A percentile compares a stretch with the other conserved stretches of the same genome.
Evolutionary conservation across 2,329 filamentous ascomycete genomes (phyloP).

Genomic region (Clonostachys solani): DNA sequence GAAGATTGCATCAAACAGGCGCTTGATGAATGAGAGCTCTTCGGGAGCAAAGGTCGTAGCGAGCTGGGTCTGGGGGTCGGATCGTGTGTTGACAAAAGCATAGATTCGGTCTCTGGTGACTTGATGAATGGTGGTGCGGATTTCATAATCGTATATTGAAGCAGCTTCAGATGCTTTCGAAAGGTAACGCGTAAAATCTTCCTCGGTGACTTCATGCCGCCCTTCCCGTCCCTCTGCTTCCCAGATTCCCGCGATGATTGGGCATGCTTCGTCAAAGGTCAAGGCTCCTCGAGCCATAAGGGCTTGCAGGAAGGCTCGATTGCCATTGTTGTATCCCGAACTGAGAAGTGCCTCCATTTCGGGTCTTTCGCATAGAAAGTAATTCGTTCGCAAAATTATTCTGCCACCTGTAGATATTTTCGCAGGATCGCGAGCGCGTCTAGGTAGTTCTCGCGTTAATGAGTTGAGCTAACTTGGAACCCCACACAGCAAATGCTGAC

Average conservation of each 20-base stretch:
- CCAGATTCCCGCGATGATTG: conserved; percentile 72
- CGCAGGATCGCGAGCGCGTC: too few relatives aligned
- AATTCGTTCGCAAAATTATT: too few relatives aligned
- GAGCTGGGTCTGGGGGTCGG: conserved; percentile 80
- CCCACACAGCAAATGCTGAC: too few relatives aligned
- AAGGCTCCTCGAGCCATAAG: conserved; percentile 76
- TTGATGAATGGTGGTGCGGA: conserved; percentile 72
- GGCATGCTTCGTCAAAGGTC: conserved; percentile 68
- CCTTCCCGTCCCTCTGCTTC: conserved; percentile 57
- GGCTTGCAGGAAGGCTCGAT: conserved; percentile 88
- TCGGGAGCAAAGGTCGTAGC: conserved; percentile 77
- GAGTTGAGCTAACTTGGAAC: too few relatives aligned
- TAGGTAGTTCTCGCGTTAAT: too few relatives aligned
- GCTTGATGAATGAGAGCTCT: conserved; percentile 85
- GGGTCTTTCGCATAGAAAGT: too few relatives aligned
- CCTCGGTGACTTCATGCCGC: conserved; percentile 57
- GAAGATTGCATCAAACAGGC: conserved; percentile 88
- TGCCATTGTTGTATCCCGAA: conserved; percentile 50
- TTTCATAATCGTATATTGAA: conserved; percentile 81
- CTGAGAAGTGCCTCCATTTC: conserved; percentile 20
- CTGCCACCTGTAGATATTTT: too few relatives aligned
- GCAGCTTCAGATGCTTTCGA: conserved; percentile 66
- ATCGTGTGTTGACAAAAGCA: conserved; percentile 83
- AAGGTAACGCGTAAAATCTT: conserved; percentile 66
- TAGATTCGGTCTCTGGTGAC: conserved; percentile 62